Evolutionary conservation across 2,329 filamentous ascomycete species (phyloP).

Genomic region (Exophiala lecanii-corni): DNA sequence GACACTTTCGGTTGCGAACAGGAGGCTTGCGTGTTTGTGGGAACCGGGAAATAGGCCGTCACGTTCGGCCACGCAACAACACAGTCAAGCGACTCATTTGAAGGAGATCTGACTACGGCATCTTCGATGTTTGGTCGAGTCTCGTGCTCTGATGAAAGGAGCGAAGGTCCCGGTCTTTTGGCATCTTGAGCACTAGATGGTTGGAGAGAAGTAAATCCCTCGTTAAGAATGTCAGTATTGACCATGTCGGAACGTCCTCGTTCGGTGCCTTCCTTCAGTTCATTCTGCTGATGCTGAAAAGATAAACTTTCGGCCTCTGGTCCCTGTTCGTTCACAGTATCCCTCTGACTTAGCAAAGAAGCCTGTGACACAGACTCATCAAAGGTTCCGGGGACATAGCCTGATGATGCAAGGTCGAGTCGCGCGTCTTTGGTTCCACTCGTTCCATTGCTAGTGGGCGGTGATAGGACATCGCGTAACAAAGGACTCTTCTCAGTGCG

Average conservation of each 20-base stretch:
- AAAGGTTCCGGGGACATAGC: neutral
- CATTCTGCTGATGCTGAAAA: neutral
- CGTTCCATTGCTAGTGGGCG: neutral
- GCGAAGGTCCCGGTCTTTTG: neutral
- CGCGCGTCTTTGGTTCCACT: neutral
- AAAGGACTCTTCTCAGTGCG: neutral
- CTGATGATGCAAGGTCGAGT: neutral
- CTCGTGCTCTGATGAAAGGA: neutral
- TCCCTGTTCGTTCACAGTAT: neutral
- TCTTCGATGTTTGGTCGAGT: neutral
- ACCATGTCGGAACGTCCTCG: neutral
- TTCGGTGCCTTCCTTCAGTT: neutral
- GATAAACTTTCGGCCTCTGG: neutral
- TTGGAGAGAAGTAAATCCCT: too few relatives aligned
- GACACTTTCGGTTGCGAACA: too few relatives aligned
- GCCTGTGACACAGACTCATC: neutral
- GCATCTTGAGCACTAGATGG: neutral
- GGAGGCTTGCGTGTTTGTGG: too few relatives aligned
- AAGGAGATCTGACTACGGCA: too few relatives aligned
- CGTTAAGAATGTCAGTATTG: too few relatives aligned
- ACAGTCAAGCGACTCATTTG: too few relatives aligned
- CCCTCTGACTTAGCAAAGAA: neutral
- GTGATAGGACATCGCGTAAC: neutral
- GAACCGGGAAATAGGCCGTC: neutral
- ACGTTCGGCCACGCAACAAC: neutral